Conservation (phyloP, 805 yeast genomes). For the Starmerella vaccinii region DNA sequence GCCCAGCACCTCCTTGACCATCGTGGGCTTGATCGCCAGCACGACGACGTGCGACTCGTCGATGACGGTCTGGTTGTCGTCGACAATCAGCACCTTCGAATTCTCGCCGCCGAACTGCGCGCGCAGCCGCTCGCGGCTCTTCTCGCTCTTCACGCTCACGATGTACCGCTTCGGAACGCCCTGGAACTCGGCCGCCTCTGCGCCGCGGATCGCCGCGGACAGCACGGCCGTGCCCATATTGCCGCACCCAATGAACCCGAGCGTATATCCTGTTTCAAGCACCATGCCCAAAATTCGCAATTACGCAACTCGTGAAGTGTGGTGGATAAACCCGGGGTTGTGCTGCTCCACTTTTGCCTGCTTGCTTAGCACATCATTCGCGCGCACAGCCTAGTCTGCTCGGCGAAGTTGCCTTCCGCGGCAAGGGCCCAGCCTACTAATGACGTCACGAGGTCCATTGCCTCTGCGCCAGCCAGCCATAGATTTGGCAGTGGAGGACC, state of each 20-base stretch:
- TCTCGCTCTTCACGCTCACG: constrained; percentile 60
- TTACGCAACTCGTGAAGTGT: neutral
- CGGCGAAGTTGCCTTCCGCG: neutral
- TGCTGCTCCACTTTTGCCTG: constrained; percentile 2
- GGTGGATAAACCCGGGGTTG: constrained; percentile 5
- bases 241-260: constrained; percentile 85
- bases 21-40: constrained; percentile 81
- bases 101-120: constrained; percentile 38
- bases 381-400: constrained; percentile 2
- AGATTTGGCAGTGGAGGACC: neutral
- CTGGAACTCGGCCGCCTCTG: constrained; percentile 31
- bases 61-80: constrained; percentile 49
- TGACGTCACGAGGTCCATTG: constrained; percentile 4
- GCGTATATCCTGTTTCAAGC: constrained; percentile 35
- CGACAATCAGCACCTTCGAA: constrained; percentile 38
- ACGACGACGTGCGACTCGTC: constrained; percentile 57
- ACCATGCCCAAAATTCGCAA: constrained; percentile 10
- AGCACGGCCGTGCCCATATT: constrained; percentile 92
- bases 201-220: constrained; percentile 55
- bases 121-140: constrained; percentile 41
- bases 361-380: constrained; percentile 5
- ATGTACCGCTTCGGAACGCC: constrained; percentile 60
- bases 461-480: neutral
- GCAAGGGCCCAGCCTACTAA: constrained; percentile 1
- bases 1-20: constrained; percentile 52